Percentiles rank a stretch among this genome's conserved stretches.
These are phyloP conservation scores for Zygoascus bituminiphila DNA, from an alignment of 805 yeast species.

Conservation along the genomic window DNA sequence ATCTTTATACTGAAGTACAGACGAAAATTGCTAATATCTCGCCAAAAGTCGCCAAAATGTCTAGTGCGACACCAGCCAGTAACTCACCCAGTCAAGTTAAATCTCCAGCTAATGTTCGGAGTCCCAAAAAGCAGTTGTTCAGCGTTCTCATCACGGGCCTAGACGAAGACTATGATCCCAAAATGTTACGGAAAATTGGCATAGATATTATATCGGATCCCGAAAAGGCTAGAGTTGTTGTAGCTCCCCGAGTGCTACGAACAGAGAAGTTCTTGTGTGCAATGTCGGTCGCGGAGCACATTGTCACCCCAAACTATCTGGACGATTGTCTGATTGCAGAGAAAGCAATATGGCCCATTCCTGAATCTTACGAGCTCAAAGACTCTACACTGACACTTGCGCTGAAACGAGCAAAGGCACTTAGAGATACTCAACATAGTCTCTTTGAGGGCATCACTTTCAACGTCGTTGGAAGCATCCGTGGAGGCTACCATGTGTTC, in stretches of 20 bases:
- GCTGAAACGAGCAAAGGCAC: slow-evolving; percentile 15
- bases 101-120: background rate
- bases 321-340: slow-evolving; percentile 19
- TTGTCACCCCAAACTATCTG: slow-evolving; percentile 24
- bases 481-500: slow-evolving; percentile 53
- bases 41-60: background rate
- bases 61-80: background rate
- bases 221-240: slow-evolving; percentile 36
- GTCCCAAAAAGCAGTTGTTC: slow-evolving; percentile 5
- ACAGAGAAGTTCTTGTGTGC: slow-evolving; percentile 81
- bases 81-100: background rate
- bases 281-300: slow-evolving; percentile 34
- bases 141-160: background rate
- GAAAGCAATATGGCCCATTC: slow-evolving; percentile 12
- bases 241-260: slow-evolving; percentile 76
- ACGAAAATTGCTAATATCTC: background rate
- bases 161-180: background rate
- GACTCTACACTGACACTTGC: slow-evolving; percentile 17
- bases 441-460: slow-evolving; percentile 45
- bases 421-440: slow-evolving; percentile 6
- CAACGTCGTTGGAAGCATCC: slow-evolving; percentile 48
- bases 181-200: background rate
- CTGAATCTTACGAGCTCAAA: slow-evolving; percentile 20
- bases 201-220: slow-evolving; percentile 33
- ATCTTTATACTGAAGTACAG: background rate